Base-by-base conservation (phyloP, 2,329 filamentous ascomycete genomes). In the Sporothrix humicola region DNA sequence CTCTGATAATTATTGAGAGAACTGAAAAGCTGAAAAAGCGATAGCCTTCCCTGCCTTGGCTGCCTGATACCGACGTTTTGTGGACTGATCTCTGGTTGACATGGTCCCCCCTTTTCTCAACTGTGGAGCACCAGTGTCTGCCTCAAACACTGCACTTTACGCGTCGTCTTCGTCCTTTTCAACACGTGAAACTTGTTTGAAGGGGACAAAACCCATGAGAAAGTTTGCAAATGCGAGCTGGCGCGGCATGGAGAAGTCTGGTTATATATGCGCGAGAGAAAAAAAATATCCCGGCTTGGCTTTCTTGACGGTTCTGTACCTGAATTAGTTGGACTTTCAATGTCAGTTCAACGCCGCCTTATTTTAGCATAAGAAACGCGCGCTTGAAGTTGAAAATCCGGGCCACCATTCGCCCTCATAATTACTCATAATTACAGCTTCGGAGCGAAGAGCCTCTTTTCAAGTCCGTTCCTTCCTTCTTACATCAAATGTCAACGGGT, bases 41-140 rank as follows among this genome's bases (percentile, higher is more conserved):
- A 20, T 54, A n/a, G 5, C 37, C 37, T 56, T 44, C 66, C 63
- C 56, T 46, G 46, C 46, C 59, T 50, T 54, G 56, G 17, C 56
- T 66, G 66, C 23, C 48, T 65, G 59, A 26, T 23, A 26, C 48
- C 61, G n/a, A 58, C 37, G 31, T 66, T 56, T 50, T 66, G 63
- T 66, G 63, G 63, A 66, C 63, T 66, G 63, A 50, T 31, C 63
- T 48, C n/a, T 66, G 44, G 6, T 37, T 6, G 31, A 37, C 31
- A 37, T 37, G 31, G 13, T 3, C 6, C 63, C 63, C 63, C 63
- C n/a, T 66, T 66, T 66, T 66, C 46, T 12, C 46, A 52, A 20
- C 65, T 52, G 65, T 68, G 46, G 65, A 68, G 46, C 46, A 68
- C 23, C 65, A 68, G n/a, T 44, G 44, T 52, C 65, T 68, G 65